Base-by-base conservation (phyloP, 352 stramenopile genomes). In the Phytophthora tentaculata region DNA sequence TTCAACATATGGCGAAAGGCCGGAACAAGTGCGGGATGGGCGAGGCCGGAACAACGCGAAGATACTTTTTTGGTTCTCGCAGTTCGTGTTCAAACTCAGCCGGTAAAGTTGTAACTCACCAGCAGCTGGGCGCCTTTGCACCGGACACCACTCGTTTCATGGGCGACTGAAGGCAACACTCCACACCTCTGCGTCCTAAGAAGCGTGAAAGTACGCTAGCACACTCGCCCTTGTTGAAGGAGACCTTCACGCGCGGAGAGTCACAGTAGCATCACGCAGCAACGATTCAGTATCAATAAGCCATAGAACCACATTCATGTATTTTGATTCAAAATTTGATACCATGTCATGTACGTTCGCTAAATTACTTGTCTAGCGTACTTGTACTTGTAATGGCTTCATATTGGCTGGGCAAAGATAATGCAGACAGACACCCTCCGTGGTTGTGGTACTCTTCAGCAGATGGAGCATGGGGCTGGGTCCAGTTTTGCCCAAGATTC, bases 11-110 rank as follows among this genome's bases (percentile, higher is more conserved):
- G 64, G 57, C 35, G 22, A 43, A 45, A 64, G 56, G 57, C 64
- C 58, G 64, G 63, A 71, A 71, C 57, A 67, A 39, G 51, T 22
- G 13, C 19, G 35, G 32, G 57, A 71, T 61, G 63, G 48, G 49
- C 55, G 56, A 64, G 52, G 58, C 51, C 58, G 64, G 64, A 68
- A 71, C 57, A 72, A 50, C 32, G 7, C 32, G 29, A 67, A 68
- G 50, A 72, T 72, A 67, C 64, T 53, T 55, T 41, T 68, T 50
- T 12, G 12, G 32, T 12, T 39, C 14, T 39, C 32, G 8, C 1
- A 14, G 32, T 39, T 39, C 32, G 32, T 39, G 32, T 39, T 39
- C 12, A 39, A 39, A 39, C 28, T 32, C 28, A 32, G 28, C 28
- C 28, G 28, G 28, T 8, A 32, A n/a, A 9, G 28, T 8, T 32